Evolutionary conservation across 306 rosid species (phyloP), one percentile per base, ranked within the genome.

Genomic region (Glycine latifolia): DNA sequence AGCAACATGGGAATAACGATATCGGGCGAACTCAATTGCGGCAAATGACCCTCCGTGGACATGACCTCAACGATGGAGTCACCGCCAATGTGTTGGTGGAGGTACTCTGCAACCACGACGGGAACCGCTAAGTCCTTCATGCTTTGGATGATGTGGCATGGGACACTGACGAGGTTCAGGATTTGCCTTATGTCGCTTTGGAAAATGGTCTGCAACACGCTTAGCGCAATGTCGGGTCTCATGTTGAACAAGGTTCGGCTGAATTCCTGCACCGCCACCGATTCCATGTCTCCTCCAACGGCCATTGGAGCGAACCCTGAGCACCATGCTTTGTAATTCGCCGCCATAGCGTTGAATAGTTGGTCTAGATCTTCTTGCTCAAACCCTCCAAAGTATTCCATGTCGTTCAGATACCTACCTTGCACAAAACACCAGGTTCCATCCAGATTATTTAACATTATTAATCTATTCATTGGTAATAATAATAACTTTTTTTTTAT

Each of bases 291-390:
- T 0, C 98, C 96, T 0, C 98, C 96, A 1, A 92, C 88, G 0
- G 91, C 89, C 41, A 94, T 62, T 0, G 97, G 98, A 11, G 98
- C 98, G 14, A 92, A 94, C 0, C 96, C 96, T 0, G 89, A 84
- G 46, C 97, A 94, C 93, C 97, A 94, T 0, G 98, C 94, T 85
- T 94, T 87, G 91, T 89, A 91, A 71, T 92, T 94, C 16, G 87
- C 55, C 37, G 46, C 82, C 89, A 92, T 84, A 0, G 93, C 96
- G 12, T 88, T 69, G 71, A 94, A 94, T 50, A 94, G 73, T 37
- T 94, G 88, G 13, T 89, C 79, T 11, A 92, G 56, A 4, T 94
- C 98, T 77, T 91, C 94, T 15, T 83, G 90, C 71, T 92, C 95
- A 26, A 94, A 94, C 2, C 97, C 97, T 53, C 97, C 97, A 16